Percentiles rank a stretch among this genome's conserved stretches.
Evolutionary conservation across 1,139 yeast genomes (phyloP).

Genomic region (Williopsis jadinii): DNA sequence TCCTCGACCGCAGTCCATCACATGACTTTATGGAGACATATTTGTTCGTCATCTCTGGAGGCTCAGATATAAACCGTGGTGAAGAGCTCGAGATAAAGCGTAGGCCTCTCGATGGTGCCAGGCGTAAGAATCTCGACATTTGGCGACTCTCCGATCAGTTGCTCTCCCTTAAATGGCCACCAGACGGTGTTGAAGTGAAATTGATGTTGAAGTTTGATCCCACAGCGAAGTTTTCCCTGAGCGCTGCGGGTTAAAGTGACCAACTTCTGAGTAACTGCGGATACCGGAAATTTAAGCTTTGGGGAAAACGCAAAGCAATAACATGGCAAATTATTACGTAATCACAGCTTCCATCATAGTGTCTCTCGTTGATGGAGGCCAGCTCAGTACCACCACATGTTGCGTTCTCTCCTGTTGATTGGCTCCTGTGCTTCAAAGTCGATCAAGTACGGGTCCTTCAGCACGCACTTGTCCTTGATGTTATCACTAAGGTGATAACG

Average conservation of each 20-base stretch:
- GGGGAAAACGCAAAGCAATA: no score
- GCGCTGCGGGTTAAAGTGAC: no score
- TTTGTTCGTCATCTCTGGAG: constrained; percentile 14
- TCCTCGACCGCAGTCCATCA: constrained; percentile 13
- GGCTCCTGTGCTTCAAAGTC: neutral
- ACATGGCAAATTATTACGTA: no score
- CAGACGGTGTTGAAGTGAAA: no score
- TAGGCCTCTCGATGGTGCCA: neutral
- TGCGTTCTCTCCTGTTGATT: neutral
- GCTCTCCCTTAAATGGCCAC: no score
- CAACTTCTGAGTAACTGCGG: no score
- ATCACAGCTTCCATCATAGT: no score
- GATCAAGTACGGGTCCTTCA: constrained; percentile 1
- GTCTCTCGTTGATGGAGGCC: neutral
- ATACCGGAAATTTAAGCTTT: no score
- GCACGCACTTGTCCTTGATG: neutral
- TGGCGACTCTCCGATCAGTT: no score
- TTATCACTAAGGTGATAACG: neutral
- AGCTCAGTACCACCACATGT: constrained; percentile 1
- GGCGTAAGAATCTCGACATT: no score
- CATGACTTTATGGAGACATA: constrained; percentile 17
- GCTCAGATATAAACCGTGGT: constrained; percentile 15
- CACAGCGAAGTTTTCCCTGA: no score
- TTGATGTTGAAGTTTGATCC: no score
- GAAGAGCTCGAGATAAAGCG: constrained; percentile 10